A percentile compares a stretch with the other conserved stretches of the same genome.
These are phyloP conservation scores for Mortierella sp. DNA, from an alignment of 371 early-diverging fungal genomes.

Conservation along the genomic window DNA sequence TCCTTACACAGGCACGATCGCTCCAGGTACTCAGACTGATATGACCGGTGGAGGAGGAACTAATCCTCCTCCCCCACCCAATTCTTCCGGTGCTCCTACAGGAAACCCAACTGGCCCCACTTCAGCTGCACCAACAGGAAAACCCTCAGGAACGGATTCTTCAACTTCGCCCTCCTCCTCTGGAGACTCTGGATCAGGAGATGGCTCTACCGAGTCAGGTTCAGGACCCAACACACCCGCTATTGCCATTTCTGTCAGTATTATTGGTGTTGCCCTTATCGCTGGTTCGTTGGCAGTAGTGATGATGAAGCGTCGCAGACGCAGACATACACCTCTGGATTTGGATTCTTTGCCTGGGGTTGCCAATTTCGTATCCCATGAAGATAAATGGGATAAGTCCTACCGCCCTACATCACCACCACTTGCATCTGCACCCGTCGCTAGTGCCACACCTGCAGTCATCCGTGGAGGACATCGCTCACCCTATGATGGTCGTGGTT, in stretches of 20 bases:
- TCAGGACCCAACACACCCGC: constrained; percentile 28
- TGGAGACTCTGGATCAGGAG: constrained; percentile 12
- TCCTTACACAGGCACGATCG: constrained; percentile 36
- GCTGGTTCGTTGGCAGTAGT: constrained; percentile 27
- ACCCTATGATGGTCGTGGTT: constrained; percentile 13
- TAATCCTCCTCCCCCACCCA: background rate
- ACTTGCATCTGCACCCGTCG: constrained; percentile 27
- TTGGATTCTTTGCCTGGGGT: constrained; percentile 30
- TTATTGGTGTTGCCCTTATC: constrained; percentile 39
- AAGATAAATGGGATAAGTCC: constrained; percentile 41
- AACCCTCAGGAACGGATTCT: constrained; percentile 6
- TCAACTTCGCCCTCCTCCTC: constrained; percentile 6
- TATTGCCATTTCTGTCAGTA: constrained; percentile 31
- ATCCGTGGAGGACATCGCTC: constrained; percentile 10
- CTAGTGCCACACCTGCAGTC: constrained; percentile 22
- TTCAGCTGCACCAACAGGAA: constrained; percentile 4
- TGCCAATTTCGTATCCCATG: constrained; percentile 14
- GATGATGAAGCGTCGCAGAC: constrained; percentile 49
- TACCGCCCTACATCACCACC: constrained; percentile 19
- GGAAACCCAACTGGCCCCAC: background rate
- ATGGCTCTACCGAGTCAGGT: background rate
- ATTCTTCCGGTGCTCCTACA: background rate
- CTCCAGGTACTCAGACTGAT: constrained; percentile 35
- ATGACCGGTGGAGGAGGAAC: background rate
- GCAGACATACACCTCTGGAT: constrained; percentile 36